These are phyloP conservation scores for Boletus edulis DNA, from an alignment of 768 basidiomycete species.

Conservation along the genomic window DNA sequence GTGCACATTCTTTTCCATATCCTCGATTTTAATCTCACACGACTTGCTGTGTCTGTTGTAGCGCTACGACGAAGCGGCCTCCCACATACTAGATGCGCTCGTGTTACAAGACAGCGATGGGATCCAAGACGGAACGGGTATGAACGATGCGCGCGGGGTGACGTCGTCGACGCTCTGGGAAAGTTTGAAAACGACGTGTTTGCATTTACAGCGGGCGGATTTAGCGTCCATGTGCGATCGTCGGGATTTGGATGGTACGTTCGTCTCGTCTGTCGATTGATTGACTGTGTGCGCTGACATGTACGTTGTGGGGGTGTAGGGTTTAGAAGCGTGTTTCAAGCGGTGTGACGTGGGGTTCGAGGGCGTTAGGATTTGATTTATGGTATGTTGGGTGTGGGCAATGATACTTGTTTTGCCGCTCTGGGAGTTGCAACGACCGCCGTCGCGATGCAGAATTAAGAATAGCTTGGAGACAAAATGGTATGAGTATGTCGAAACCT, in stretches of 20 bases:
- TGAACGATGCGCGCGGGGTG: constrained; percentile 62
- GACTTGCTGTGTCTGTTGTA: constrained; percentile 26
- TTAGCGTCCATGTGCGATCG: constrained; percentile 70
- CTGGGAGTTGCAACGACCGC: no score
- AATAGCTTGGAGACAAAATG: no score
- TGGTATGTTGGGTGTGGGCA: no score
- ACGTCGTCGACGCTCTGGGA: constrained; percentile 85
- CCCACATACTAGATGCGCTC: constrained; percentile 85
- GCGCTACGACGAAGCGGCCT: constrained; percentile 85
- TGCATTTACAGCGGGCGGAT: constrained; percentile 78
- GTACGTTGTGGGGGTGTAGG: not conserved
- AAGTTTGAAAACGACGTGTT: constrained; percentile 76
- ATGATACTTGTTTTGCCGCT: no score
- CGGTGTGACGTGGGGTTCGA: not conserved
- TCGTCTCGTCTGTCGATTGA: not conserved
- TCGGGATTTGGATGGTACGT: constrained; percentile 64
- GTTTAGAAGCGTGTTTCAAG: constrained; percentile 3
- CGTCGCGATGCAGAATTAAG: no score
- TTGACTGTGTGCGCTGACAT: not conserved
- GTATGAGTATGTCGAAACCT: no score
- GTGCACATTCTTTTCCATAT: constrained; percentile 2
- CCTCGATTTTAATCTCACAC: not conserved
- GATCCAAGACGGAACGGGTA: constrained; percentile 42
- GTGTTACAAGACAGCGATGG: constrained; percentile 86
- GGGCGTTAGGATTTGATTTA: not conserved